Conservation (phyloP, 768 basidiomycete species). For the Botryobasidium botryosum region DNA sequence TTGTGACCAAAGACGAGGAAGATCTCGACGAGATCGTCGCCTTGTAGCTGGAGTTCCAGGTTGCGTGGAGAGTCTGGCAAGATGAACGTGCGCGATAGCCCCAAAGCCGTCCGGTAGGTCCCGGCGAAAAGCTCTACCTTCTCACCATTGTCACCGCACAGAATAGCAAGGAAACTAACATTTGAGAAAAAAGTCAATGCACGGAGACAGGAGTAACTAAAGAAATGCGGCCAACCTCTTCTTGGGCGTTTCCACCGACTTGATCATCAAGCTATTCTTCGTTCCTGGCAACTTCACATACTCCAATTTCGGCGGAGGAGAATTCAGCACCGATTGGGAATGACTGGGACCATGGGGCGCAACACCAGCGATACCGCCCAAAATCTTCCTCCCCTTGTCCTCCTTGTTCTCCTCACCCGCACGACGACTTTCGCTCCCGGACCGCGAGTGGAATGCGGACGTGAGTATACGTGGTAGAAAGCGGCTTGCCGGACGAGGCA, state of each 20-base stretch:
- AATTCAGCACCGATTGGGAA: no score
- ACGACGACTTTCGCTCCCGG: no score
- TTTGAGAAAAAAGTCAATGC: background rate
- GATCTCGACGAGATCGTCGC: slow-evolving; percentile 83
- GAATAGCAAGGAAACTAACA: slow-evolving; percentile 71
- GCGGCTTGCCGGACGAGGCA: no score
- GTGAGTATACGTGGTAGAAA: no score
- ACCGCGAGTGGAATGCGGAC: no score
- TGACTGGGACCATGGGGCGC: background rate
- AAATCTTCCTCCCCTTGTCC: no score
- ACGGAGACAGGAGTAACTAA: background rate
- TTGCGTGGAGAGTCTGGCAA: slow-evolving; percentile 80
- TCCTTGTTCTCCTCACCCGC: no score
- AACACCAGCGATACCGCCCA: background rate
- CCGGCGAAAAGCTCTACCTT: slow-evolving; percentile 90
- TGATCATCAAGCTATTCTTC: slow-evolving; percentile 66
- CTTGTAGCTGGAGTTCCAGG: slow-evolving; percentile 75
- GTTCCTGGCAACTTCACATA: slow-evolving; percentile 88
- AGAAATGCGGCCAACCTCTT: slow-evolving; percentile 43
- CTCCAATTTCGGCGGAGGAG: slow-evolving; percentile 70
- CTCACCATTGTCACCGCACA: slow-evolving; percentile 84
- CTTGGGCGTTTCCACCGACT: slow-evolving; percentile 76
- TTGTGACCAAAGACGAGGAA: slow-evolving; percentile 85
- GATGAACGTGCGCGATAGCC: slow-evolving; percentile 84
- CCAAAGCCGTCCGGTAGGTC: slow-evolving; percentile 75